A percentile compares a stretch with the other conserved stretches of the same genome.
phyloP scores from a whole-genome alignment of 1,284 basidiomycete genomes.

The Sporisorium scitamineum region DNA sequence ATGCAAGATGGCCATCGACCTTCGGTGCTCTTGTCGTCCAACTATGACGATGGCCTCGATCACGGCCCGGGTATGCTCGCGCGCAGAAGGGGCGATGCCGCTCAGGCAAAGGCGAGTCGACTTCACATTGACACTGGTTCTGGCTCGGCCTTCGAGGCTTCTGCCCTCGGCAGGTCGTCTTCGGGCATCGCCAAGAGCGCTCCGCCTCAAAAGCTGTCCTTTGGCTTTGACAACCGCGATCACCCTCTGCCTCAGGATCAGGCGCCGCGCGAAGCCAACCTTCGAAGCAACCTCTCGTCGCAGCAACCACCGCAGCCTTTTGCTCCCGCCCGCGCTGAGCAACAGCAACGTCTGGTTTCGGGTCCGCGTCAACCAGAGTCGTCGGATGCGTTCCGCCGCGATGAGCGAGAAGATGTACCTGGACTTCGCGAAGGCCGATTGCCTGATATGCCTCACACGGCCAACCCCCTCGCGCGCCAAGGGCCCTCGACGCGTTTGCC shows the following conservation, averaged over 20 bases:
- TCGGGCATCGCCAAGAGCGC: slow-evolving; percentile 56
- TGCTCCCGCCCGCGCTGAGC: slow-evolving; percentile 22
- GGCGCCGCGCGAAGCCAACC: slow-evolving; percentile 15
- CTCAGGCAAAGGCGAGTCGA: slow-evolving; percentile 61
- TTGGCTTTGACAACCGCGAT: slow-evolving; percentile 43
- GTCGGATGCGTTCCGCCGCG: slow-evolving; percentile 22
- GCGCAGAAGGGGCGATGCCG: slow-evolving; percentile 62
- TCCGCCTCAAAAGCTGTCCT: slow-evolving; percentile 63
- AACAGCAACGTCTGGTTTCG: slow-evolving; percentile 37
- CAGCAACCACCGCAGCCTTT: slow-evolving; percentile 15
- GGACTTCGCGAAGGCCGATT: slow-evolving; percentile 40
- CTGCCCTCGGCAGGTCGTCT: slow-evolving; percentile 11
- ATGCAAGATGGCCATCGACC: slow-evolving; percentile 43
- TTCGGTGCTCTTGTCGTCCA: slow-evolving; percentile 35
- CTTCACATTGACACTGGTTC: slow-evolving; percentile 59
- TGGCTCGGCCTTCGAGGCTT: slow-evolving; percentile 23
- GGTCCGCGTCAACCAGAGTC: slow-evolving; percentile 19
- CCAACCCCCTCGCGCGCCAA: slow-evolving; percentile 40
- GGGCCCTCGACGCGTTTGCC: slow-evolving; percentile 30
- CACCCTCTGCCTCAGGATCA: slow-evolving; percentile 37
- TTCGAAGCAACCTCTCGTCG: slow-evolving; percentile 21
- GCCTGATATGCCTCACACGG: slow-evolving; percentile 46
- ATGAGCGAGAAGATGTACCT: slow-evolving; percentile 37
- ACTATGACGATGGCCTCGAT: slow-evolving; percentile 40
- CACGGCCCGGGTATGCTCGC: slow-evolving; percentile 49